Evolutionary conservation across 2,329 filamentous ascomycete genomes (phyloP), one percentile per base, ranked within the genome.

Genomic region (Colletotrichum somersetense): DNA sequence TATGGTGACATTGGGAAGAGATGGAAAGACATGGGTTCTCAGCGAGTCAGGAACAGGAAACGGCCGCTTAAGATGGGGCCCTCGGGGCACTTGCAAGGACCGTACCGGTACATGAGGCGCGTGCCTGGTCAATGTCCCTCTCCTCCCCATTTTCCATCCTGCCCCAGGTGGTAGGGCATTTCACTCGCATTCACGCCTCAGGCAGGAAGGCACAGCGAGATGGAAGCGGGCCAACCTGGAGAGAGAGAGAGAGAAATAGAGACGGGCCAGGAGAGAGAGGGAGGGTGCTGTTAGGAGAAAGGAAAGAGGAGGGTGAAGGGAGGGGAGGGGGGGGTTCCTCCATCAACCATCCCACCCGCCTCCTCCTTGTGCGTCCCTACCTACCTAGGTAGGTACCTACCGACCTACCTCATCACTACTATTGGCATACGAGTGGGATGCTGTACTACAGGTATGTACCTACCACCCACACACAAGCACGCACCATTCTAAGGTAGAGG

Each of bases 11-110:
- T 72, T 55, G 46, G 52, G 40, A 59, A 55, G 62, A 46, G 48
- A 62, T 59, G 67, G 62, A 42, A 50, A 66, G 56, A 48, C 62
- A 62, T 56, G 68, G 66, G 53, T 70, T 57, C 33, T 70, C 61
- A 64, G 64, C 68, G 71, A 73, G 71, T 73, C 71, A 72, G 68
- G 71, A 67, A 63, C 64, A 71, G 68, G 68, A 62, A 67, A 66
- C 71, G 67, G 71, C 67, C 55, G 67, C 71, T 67, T 67, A 68
- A 62, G 68, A 71, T 71, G 71, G 71, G 57, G 57, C n/a, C 40
- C 40, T 48, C 16, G 42, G 53, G 46, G 35, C 67, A 72, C 71
- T 23, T 61, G 40, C 53, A 26, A 40, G 59, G 53, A 14, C 57
- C 42, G 71, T 72, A 65, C 68, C 68, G 68, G 68, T 72, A 73